These are phyloP conservation scores for Rhododendron vialii DNA, from an alignment of 148 eudicot genomes.

Conservation along the genomic window DNA sequence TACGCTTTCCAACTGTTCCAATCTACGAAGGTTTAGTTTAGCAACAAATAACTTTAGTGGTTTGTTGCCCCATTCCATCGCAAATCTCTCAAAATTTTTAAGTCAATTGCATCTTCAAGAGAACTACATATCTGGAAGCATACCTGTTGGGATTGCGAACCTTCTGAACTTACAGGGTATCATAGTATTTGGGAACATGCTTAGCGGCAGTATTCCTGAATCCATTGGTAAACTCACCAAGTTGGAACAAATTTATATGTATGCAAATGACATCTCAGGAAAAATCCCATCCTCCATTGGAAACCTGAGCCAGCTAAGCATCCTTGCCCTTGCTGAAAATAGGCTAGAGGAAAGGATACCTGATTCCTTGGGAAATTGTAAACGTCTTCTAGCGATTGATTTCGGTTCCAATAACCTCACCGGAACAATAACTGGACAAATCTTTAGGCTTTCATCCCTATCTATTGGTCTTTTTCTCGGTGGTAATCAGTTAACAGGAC, in stretches of 20 bases:
- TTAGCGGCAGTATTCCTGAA: background rate
- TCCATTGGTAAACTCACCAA: background rate
- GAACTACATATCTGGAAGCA: conserved; percentile 8
- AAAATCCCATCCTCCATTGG: too few relatives aligned
- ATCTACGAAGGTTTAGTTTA: background rate
- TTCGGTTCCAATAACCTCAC: background rate
- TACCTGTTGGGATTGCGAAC: conserved; percentile 4
- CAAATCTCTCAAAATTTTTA: background rate
- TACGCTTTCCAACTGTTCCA: background rate
- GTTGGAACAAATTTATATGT: too few relatives aligned
- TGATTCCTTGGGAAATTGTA: background rate
- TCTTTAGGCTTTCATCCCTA: background rate
- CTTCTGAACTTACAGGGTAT: background rate
- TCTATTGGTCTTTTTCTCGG: background rate
- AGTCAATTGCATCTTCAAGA: too few relatives aligned
- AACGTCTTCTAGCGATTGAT: background rate
- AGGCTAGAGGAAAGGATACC: background rate
- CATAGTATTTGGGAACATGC: background rate
- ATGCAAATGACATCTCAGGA: too few relatives aligned
- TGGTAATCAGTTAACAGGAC: background rate
- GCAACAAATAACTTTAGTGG: background rate
- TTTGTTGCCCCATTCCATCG: background rate
- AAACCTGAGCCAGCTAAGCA: too few relatives aligned
- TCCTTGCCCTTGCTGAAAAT: background rate
- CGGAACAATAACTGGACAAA: background rate